These are phyloP conservation scores for Calocybe indica DNA, from an alignment of 768 basidiomycete genomes.

Conservation along the genomic window DNA sequence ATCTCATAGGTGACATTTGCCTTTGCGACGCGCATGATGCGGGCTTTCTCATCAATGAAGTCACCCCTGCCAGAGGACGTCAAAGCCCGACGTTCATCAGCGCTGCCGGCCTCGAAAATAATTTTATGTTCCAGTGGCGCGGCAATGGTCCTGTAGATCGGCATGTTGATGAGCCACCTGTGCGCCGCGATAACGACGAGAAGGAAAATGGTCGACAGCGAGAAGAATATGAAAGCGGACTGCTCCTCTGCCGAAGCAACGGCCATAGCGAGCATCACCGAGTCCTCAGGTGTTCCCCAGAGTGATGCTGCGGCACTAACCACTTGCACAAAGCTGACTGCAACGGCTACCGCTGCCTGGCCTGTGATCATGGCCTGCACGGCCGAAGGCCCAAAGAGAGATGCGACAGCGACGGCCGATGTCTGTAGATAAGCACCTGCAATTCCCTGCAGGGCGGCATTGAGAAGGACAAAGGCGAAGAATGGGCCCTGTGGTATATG, in stretches of 20 bases:
- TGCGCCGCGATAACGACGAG: constrained; percentile 48
- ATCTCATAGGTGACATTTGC: constrained; percentile 66
- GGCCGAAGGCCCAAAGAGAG: constrained; percentile 67
- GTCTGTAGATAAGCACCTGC: constrained; percentile 74
- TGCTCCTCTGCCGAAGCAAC: constrained; percentile 52
- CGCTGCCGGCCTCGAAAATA: constrained; percentile 11
- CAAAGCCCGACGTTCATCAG: constrained; percentile 30
- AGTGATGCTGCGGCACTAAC: constrained; percentile 56
- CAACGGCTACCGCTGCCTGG: constrained; percentile 81
- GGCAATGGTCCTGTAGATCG: constrained; percentile 52
- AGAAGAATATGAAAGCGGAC: constrained; percentile 74
- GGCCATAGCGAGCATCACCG: constrained; percentile 17
- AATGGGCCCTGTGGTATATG: constrained; percentile 48
- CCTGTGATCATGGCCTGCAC: constrained; percentile 78
- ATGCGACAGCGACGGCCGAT: constrained; percentile 73
- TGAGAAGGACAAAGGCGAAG: constrained; percentile 59
- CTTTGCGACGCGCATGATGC: constrained; percentile 49
- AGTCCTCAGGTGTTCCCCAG: constrained; percentile 30
- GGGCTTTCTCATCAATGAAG: constrained; percentile 28
- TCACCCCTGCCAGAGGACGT: constrained; percentile 22
- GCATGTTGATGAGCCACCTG: constrained; percentile 49
- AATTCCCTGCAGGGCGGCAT: constrained; percentile 51
- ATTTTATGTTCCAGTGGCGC: constrained; percentile 32
- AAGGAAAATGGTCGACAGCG: constrained; percentile 62
- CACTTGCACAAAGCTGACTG: constrained; percentile 73